Conservation (phyloP, 1,284 basidiomycete species). For the Polyporus tsugae region DNA sequence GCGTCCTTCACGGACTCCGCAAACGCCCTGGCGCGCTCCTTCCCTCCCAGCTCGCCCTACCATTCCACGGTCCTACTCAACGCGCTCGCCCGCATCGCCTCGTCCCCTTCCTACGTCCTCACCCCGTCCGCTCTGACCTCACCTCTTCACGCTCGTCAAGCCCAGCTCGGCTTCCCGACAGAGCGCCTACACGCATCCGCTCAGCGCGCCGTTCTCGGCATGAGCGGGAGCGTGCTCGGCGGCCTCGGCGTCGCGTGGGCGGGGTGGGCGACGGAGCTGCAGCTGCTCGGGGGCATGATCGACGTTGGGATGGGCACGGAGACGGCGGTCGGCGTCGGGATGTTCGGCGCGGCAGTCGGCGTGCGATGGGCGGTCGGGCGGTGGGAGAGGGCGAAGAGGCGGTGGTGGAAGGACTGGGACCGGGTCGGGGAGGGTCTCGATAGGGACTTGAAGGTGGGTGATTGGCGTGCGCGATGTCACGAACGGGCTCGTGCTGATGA, state of each 20-base stretch:
- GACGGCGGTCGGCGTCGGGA: slow-evolving; percentile 70
- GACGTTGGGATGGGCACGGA: slow-evolving; percentile 54
- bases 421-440: slow-evolving; percentile 75
- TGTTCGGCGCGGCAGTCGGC: slow-evolving; percentile 60
- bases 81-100: slow-evolving; percentile 62
- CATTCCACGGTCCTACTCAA: slow-evolving; percentile 77
- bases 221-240: slow-evolving; percentile 53
- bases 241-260: slow-evolving; percentile 56
- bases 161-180: slow-evolving; percentile 70
- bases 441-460: slow-evolving; percentile 73
- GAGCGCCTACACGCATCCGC: slow-evolving; percentile 71
- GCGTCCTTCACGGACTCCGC: slow-evolving; percentile 53
- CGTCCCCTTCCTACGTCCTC: slow-evolving; percentile 59
- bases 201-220: slow-evolving; percentile 66
- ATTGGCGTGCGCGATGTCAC: slow-evolving; percentile 13
- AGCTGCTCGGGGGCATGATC: slow-evolving; percentile 49
- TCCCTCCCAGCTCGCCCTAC: slow-evolving; percentile 51
- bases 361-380: slow-evolving; percentile 73
- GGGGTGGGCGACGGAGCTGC: slow-evolving; percentile 61
- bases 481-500: neutral
- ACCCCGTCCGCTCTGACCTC: slow-evolving; percentile 57
- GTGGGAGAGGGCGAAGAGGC: slow-evolving; percentile 77
- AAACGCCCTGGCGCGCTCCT: slow-evolving; percentile 49
- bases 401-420: slow-evolving; percentile 79
- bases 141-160: slow-evolving; percentile 64